Evolutionary conservation across 306 rosid species (phyloP), one percentile per base, ranked within the genome.

Genomic region (Spatholobus suberectus): DNA sequence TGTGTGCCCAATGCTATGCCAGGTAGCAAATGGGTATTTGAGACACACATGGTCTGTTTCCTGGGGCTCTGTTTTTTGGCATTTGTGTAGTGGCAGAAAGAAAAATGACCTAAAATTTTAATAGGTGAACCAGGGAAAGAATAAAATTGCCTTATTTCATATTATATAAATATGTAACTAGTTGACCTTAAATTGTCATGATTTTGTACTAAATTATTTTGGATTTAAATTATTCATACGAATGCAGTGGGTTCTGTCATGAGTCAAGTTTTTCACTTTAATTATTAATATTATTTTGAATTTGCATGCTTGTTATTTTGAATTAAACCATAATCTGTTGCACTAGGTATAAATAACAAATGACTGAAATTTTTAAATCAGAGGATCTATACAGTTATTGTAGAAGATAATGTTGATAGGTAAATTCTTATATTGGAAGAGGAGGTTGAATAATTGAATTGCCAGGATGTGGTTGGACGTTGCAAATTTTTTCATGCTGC

Each of bases 401-500:
- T n/a, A 27, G 34, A 12, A 67, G 73, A 37, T 67, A 18, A 18
- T 38, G 9, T 4, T 67, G 73, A 46, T 70, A 3, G 20, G 17
- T 47, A 24, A 70, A 44, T 24, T 44, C 58, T 13, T 70, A 15
- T 23, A 46, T 29, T 18, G 62, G 65, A 51, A 51, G 62, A 73
- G 32, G 29, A 20, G 68, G 10, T 59, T 24, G 35, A 59, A 59
- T 62, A 61, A 29, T 74, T 54, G 23, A 43, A 29, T 62, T 46
- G 72, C 14, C 27, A 18, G 63, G 65, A 44, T 55, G 0, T 54
- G 72, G 14, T 59, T 62, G 73, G 81, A 46, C 65, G 2, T 35
- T 54, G 32, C 78, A 35, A 67, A 29, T 21, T 5, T 34, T 55
- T 81, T 23, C 67, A 62, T 34, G 37, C 34, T 73, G 54, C 80